Evolutionary conservation across 2,329 filamentous ascomycete species (phyloP), one percentile per base, ranked within the genome.

Genomic region (Fusarium lyarnte): DNA sequence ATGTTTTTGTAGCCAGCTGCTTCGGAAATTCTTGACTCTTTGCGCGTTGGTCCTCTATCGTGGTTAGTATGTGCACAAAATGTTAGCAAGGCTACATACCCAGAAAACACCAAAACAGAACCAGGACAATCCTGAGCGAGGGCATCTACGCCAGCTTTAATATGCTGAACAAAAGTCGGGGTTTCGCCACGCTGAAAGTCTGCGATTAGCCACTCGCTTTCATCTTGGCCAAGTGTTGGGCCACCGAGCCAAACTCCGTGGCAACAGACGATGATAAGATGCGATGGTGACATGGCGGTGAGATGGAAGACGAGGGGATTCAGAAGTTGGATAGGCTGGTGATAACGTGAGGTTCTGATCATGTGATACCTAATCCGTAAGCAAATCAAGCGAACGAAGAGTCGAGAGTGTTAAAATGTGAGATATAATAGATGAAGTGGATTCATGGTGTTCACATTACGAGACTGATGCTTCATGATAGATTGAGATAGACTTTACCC

Each of bases 251-350:
- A 97, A 64, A 95, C 93, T 33, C 90, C 93, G 82, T 97, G 94
- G 79, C 94, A 95, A 84, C 94, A 96, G 55, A 97, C 92, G 52
- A 97, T 83, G 57, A 97, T 89, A 16, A 97, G 86, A 72, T 93
- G 87, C 9, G 81, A 81, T 33, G 83, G 82, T 1, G 70, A 45
- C 38, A 65, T 66, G 58, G 64, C 25, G 31, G 29, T 65, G 74
- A 74, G 45, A 29, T 68, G 46, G 42, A 41, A n/a, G 25, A 39
- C 52, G 67, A 66, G 25, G 67, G 62, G 69, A 67, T 71, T 73
- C 59, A 63, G 39, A 58, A 29, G 58, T 19, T 47, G 36, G 38
- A 13, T n/a, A 59, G 31, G 21, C 11, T 23, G 38, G 52, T 21
- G 27, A 38, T 27, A 46, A 49, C 51, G 42, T 46, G 55, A 75